Percentiles rank a stretch among this genome's conserved stretches.
Evolutionary conservation across 306 rosid species (phyloP).

Genomic region (Oxytropis ochrocephala): DNA sequence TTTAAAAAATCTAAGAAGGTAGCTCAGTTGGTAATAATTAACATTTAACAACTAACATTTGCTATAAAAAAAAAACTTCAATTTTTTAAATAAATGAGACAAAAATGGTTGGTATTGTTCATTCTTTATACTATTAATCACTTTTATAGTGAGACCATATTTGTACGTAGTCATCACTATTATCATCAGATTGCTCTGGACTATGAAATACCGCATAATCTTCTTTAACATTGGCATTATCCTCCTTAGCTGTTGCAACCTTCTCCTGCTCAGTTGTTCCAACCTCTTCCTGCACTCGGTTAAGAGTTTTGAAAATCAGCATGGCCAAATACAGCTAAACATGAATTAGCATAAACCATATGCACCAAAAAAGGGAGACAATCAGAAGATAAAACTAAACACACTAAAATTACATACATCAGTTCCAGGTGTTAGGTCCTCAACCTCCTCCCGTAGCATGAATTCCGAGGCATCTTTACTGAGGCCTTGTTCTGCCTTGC

Average conservation of each 20-base stretch:
- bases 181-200: conserved; percentile 41
- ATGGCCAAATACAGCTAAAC: too few species aligned
- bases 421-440: conserved; percentile 26
- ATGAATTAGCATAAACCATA: background rate
- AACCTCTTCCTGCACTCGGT: too few species aligned
- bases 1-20: too few species aligned
- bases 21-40: too few species aligned
- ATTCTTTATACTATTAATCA: too few species aligned
- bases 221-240: conserved; percentile 29
- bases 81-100: too few species aligned
- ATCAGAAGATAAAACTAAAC: conserved; percentile 19
- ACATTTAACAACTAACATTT: too few species aligned
- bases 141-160: too few species aligned
- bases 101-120: too few species aligned
- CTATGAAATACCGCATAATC: conserved; percentile 29
- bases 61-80: too few species aligned
- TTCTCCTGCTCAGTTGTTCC: too few species aligned
- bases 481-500: conserved; percentile 44
- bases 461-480: conserved; percentile 36
- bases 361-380: conserved; percentile 7
- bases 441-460: conserved; percentile 32
- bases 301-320: background rate
- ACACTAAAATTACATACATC: conserved; percentile 43
- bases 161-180: conserved; percentile 22
- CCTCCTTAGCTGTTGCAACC: conserved; percentile 12